Evolutionary conservation across 1,284 basidiomycete species (phyloP).

Genomic region (Cutaneotrichosporon daszewskae): DNA sequence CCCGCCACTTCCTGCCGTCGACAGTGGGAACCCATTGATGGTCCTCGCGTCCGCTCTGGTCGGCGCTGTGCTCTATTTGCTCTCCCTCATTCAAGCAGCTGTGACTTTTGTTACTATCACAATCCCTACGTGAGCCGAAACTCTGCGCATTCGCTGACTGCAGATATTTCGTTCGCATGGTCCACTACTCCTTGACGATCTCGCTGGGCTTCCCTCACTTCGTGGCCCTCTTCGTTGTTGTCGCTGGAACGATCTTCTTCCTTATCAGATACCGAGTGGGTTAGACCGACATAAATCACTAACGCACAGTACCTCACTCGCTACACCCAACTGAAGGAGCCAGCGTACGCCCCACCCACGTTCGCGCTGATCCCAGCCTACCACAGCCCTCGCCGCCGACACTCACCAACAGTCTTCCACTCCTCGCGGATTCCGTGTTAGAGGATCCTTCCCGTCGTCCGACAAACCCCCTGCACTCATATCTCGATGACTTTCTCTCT

Average conservation of each 20-base stretch:
- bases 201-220: conserved; percentile 86
- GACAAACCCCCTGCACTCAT: conserved; percentile 75
- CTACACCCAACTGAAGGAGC: conserved; percentile 72
- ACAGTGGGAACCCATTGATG: conserved; percentile 56
- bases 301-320: conserved; percentile 44
- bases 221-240: conserved; percentile 64
- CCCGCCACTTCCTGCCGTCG: conserved; percentile 5
- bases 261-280: conserved; percentile 74
- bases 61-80: conserved; percentile 72
- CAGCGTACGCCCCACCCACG: conserved; percentile 51
- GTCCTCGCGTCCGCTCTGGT: conserved; percentile 74
- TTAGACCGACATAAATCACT: conserved; percentile 51
- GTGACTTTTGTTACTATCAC: conserved; percentile 73
- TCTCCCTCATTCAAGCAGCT: conserved; percentile 66
- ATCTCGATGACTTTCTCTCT: conserved; percentile 88
- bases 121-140: conserved; percentile 61
- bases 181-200: conserved; percentile 83
- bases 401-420: conserved; percentile 28
- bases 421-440: conserved; percentile 49
- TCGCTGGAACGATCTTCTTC: conserved; percentile 66
- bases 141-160: neutral
- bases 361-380: conserved; percentile 12
- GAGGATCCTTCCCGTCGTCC: conserved; percentile 59
- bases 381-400: conserved; percentile 34
- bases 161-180: conserved; percentile 52